A percentile compares a stretch with the other conserved stretches of the same genome.
phyloP scores from a whole-genome alignment of 23 red algal species.

The Rhodosorus marinus region DNA sequence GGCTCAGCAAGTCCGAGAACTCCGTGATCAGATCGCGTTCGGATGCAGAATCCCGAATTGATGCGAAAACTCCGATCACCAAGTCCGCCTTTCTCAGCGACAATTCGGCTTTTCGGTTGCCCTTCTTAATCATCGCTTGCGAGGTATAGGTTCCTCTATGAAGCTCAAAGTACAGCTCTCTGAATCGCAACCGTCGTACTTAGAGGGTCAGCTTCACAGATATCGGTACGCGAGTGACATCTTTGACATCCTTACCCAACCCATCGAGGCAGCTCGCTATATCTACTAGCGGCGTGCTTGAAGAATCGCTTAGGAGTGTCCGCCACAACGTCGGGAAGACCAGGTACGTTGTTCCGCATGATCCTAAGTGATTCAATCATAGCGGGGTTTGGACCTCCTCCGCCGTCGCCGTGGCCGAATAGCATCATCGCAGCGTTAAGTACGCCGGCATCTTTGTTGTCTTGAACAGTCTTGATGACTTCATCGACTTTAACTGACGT shows the following conservation, averaged over 20 bases:
- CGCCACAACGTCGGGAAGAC: conserved; percentile 21
- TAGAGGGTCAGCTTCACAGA: no score
- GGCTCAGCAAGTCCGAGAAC: not conserved
- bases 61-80: conserved; percentile 7
- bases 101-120: conserved; percentile 25
- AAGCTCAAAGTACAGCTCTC: conserved; percentile 60
- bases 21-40: conserved; percentile 6
- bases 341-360: conserved; percentile 29
- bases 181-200: no score
- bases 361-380: conserved; percentile 55
- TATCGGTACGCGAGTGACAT: no score
- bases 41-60: no score
- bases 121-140: conserved; percentile 28
- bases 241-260: no score
- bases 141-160: conserved; percentile 59
- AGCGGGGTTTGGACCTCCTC: conserved; percentile 46
- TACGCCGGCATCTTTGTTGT: conserved; percentile 35
- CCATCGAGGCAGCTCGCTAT: conserved; percentile 22
- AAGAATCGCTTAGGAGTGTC: conserved; percentile 32
- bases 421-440: conserved; percentile 45
- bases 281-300: conserved; percentile 4
- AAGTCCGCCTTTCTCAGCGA: conserved; percentile 23
- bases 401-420: conserved; percentile 74
- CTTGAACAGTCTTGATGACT: conserved; percentile 14
- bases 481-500: conserved; percentile 34